Base-by-base conservation (phyloP, 768 basidiomycete species). In the Trametes elegans region DNA sequence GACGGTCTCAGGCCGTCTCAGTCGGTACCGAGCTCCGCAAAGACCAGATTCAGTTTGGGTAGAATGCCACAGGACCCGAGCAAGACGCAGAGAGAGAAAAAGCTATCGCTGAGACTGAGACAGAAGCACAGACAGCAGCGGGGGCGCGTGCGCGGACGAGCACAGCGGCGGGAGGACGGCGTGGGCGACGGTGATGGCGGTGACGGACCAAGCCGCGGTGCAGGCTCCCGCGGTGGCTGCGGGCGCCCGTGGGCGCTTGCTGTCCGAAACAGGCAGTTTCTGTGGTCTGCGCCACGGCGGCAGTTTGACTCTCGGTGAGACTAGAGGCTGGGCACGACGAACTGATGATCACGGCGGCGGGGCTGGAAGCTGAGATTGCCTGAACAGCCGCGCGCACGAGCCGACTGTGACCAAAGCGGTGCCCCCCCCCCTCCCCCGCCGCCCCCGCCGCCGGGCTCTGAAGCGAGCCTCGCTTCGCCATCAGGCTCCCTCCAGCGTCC, bases 361-460 rank as follows among this genome's bases (percentile, higher is more conserved):
- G 41, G 42, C 55, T 57, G 48, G 43, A 57, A 46, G 55, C 43
- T 57, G 49, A 50, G 48, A 50, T 57, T 50, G 41, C 49, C 55
- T 39, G 19, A 13, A 39, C 43, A 26, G 42, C 48, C 39, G 29
- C 34, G 29, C n/a, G n/a, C 28, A 19, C 49, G 42, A 44, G 42
- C 49, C 48, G 48, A 35, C 34, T 10, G 5, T 2, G 11, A n/a
- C n/a, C n/a, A 56, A 49, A 50, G 55, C 55, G 42, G 48, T 43
- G 55, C 41, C n/a, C 41, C 9, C 46, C 45, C 46, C 26, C 49
- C n/a, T n/a, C n/a, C n/a, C n/a, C n/a, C 41, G 18, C 46, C 45
- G 53, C 26, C 49, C n/a, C n/a, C n/a, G n/a, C n/a, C n/a, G n/a
- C n/a, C n/a, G n/a, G n/a, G n/a, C n/a, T n/a, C n/a, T n/a, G n/a